These are phyloP conservation scores for Amphibolis antarctica DNA, from an alignment of 106 monocot genomes.

Conservation along the genomic window DNA sequence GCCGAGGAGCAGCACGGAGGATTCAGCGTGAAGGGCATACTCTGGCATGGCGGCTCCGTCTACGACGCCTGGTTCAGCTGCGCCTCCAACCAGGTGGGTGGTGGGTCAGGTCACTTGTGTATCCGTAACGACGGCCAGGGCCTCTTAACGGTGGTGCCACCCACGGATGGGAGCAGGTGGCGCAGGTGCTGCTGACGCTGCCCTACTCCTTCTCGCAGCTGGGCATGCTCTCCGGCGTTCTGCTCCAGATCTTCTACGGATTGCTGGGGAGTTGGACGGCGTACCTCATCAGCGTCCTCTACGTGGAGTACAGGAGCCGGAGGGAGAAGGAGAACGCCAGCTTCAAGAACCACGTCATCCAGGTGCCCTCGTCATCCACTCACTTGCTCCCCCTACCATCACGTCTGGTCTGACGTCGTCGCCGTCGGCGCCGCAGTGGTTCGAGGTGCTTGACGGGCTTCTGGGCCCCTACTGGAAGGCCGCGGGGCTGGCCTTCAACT, in stretches of 20 bases:
- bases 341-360: conserved; percentile 87
- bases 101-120: too few species aligned
- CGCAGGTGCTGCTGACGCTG: conserved; percentile 70
- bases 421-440: too few species aligned
- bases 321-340: conserved; percentile 77
- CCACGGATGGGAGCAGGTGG: conserved; percentile 72
- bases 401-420: too few species aligned
- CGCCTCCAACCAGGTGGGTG: conserved; percentile 76
- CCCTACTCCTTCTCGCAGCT: conserved; percentile 93
- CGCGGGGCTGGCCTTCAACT: conserved; percentile 21
- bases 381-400: too few species aligned
- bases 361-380: too few species aligned
- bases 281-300: conserved; percentile 92
- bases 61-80: conserved; percentile 97
- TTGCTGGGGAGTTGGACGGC: conserved; percentile 92
- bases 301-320: conserved; percentile 70
- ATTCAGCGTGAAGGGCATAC: conserved; percentile 54
- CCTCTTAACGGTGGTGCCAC: too few species aligned
- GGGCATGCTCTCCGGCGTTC: conserved; percentile 67
- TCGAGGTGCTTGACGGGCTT: conserved; percentile 24
- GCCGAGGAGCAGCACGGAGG: neutral
- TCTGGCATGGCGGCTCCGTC: conserved; percentile 94
- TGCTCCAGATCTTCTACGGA: conserved; percentile 83
- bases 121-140: neutral
- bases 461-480: conserved; percentile 28